Percentiles rank a stretch among this genome's conserved stretches.
Conservation (phyloP, 192 early-diverging fungal genomes). For the Kappamyces sp. region DNA sequence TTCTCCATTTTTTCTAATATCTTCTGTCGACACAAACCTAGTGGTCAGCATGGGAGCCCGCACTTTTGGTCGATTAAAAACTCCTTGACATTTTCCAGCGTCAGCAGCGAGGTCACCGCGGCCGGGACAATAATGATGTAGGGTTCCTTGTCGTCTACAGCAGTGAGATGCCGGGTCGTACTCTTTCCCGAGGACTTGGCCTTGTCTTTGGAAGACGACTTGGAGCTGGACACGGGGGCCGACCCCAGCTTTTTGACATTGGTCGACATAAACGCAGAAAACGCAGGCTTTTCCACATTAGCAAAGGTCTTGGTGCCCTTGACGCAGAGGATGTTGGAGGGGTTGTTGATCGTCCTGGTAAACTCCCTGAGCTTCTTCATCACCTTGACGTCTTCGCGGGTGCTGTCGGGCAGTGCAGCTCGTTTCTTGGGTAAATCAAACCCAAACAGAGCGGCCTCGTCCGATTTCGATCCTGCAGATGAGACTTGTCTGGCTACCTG, state of each 20-base stretch:
- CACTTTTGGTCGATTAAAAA: conserved; percentile 72
- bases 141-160: conserved; percentile 17
- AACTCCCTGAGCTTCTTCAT: conserved; percentile 7
- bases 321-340: not conserved
- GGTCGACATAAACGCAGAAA: conserved; percentile 13
- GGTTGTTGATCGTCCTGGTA: conserved; percentile 2
- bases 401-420: not conserved
- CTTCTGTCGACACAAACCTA: conserved; percentile 60
- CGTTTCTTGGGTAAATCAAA: conserved; percentile 17
- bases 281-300: conserved; percentile 12
- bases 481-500: not conserved
- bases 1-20: conserved; percentile 52
- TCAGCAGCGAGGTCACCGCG: conserved; percentile 72
- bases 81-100: conserved; percentile 81
- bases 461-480: conserved; percentile 1
- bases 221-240: not conserved
- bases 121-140: conserved; percentile 93
- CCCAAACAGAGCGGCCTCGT: conserved; percentile 12
- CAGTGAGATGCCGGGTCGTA: not conserved
- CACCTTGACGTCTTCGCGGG: conserved; percentile 3
- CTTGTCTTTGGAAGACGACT: conserved; percentile 1
- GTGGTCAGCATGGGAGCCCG: conserved; percentile 13
- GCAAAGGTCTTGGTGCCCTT: conserved; percentile 13
- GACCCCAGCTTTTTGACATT: not conserved
- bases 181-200: not conserved